phyloP scores from a whole-genome alignment of 768 basidiomycete genomes.

The Leccinum ochraceum region DNA sequence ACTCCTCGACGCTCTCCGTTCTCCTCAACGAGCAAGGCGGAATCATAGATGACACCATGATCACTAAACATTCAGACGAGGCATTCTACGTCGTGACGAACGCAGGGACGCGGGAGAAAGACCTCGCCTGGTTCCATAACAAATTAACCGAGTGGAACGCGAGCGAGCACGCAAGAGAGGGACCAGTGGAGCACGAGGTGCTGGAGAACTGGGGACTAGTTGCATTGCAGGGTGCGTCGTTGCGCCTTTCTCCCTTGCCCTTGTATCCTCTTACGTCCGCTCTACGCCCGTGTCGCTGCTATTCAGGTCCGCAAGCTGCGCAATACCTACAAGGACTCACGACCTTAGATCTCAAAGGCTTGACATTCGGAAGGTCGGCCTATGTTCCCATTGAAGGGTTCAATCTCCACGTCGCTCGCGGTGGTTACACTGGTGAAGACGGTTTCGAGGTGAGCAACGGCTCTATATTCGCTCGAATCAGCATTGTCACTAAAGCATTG shows the following conservation, averaged over 20 bases:
- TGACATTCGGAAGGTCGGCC: constrained; percentile 86
- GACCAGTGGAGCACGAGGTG: constrained; percentile 77
- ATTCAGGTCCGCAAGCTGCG: constrained; percentile 77
- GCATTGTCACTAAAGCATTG: neutral
- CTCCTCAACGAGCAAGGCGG: constrained; percentile 88
- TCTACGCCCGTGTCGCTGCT: neutral
- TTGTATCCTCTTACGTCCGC: neutral
- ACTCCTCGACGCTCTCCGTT: constrained; percentile 83
- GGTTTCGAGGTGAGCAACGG: constrained; percentile 77
- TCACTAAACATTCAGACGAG: constrained; percentile 78
- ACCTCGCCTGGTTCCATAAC: constrained; percentile 72
- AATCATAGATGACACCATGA: constrained; percentile 94
- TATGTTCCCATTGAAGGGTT: constrained; percentile 69
- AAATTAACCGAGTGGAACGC: constrained; percentile 81
- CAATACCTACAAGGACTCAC: constrained; percentile 77
- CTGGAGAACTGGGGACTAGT: constrained; percentile 85
- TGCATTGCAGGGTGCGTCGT: constrained; percentile 79
- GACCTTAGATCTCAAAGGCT: constrained; percentile 64
- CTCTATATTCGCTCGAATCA: neutral
- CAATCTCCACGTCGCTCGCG: constrained; percentile 81
- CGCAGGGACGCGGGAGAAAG: constrained; percentile 81
- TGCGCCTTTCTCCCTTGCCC: neutral
- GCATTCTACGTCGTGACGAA: constrained; percentile 97
- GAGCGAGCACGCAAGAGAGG: constrained; percentile 45
- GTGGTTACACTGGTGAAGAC: constrained; percentile 98